phyloP scores from a whole-genome alignment of 139 green algal species.

The Eudorina sp. region DNA sequence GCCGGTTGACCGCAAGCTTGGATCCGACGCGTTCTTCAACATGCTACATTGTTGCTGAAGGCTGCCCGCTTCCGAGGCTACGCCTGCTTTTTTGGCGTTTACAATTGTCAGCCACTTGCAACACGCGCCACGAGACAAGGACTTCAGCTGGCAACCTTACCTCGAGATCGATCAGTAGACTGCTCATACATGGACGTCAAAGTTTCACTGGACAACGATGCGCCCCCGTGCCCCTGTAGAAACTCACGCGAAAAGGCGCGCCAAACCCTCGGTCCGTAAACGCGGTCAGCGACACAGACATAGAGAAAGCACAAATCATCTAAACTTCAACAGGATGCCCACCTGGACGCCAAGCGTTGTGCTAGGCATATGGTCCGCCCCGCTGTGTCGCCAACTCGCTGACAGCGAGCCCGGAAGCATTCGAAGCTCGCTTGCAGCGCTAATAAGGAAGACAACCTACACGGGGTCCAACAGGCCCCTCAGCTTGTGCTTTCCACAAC shows the following conservation, averaged over 20 bases:
- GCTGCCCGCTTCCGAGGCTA: conserved; percentile 22
- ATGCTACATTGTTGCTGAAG: conserved; percentile 43
- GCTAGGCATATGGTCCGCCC: conserved; percentile 8
- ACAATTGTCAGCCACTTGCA: too few relatives aligned
- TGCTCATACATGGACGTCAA: conserved; percentile 43
- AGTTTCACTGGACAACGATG: conserved; percentile 30
- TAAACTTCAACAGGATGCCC: background rate
- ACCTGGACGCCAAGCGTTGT: conserved; percentile 21
- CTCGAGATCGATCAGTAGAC: conserved; percentile 38
- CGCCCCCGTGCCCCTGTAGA: background rate
- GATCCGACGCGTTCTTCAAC: conserved; percentile 42
- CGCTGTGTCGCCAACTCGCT: conserved; percentile 25
- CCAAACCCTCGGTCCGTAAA: background rate
- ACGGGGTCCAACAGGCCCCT: too few relatives aligned
- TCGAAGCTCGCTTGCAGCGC: background rate
- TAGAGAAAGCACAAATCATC: background rate
- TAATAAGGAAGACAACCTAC: background rate
- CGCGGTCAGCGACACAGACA: background rate
- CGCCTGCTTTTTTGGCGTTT: too few relatives aligned
- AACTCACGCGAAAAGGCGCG: background rate
- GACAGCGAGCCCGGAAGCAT: conserved; percentile 19
- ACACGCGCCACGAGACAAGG: too few relatives aligned
- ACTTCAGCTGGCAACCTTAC: conserved; percentile 6
- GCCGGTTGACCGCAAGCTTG: conserved; percentile 19
- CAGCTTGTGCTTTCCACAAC: too few relatives aligned